A percentile compares a stretch with the other conserved stretches of the same genome.
phyloP scores from a whole-genome alignment of 2,329 filamentous ascomycete genomes.

The Aspergillus fischeri region DNA sequence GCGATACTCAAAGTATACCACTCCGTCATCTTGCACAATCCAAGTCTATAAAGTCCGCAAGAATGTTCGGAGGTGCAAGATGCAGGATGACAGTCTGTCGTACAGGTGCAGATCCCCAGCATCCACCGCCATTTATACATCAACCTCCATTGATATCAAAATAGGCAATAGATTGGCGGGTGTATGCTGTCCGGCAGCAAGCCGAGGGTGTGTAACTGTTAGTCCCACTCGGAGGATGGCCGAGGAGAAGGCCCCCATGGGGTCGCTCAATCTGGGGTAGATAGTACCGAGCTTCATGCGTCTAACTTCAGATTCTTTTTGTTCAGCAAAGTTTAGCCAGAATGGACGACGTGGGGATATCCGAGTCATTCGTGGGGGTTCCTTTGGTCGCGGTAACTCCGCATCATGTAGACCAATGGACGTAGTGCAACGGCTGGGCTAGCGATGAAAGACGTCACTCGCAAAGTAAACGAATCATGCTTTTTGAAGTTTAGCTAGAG shows the following conservation, averaged over 20 bases:
- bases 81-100: not conserved
- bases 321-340: not conserved
- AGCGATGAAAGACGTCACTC: not conserved
- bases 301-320: not conserved
- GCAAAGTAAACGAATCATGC: not conserved
- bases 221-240: slow-evolving; percentile 23
- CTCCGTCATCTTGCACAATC: slow-evolving; percentile 28
- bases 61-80: not conserved
- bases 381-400: not conserved
- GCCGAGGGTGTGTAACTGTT: slow-evolving; percentile 14
- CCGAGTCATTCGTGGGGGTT: not conserved
- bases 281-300: not conserved
- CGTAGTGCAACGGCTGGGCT: not conserved
- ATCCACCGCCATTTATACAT: not conserved
- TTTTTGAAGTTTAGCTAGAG: not conserved
- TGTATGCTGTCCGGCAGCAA: slow-evolving; percentile 14
- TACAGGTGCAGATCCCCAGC: not conserved
- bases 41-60: not conserved
- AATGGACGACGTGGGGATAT: not conserved
- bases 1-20: slow-evolving; percentile 51
- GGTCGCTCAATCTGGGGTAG: not conserved
- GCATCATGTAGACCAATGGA: not conserved
- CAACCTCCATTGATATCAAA: not conserved
- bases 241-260: slow-evolving; percentile 19
- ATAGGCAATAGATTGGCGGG: slow-evolving; percentile 4